Base-by-base conservation (phyloP, 75 land plant genomes). In the Pseudotsuga menziesii region DNA sequence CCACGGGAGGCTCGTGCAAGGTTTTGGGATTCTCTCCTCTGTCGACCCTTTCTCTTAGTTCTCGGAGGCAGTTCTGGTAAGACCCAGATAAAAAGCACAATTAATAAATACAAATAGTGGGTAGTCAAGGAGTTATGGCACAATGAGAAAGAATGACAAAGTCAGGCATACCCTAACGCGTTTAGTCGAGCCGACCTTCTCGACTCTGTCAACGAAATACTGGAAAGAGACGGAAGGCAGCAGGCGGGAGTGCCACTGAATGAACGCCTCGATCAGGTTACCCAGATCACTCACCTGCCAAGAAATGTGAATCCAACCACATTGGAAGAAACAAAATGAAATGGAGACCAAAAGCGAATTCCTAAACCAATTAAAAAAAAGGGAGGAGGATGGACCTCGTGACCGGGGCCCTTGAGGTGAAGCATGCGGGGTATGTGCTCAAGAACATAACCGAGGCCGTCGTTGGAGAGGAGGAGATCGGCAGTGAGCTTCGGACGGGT, bases 361-460 rank as follows among this genome's bases (percentile, higher is more conserved):
- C 1, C 13, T 0, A 57, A n/a, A 17, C 16, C 32, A 29, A 29
- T 29, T n/a, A 63, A 64, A 41, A 22, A 12, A 44, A 64, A 11
- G 19, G 52, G 5, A 32, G 52, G 9, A 39, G 80, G 14, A 35
- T 61, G 27, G 66, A 94, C 97, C 95, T 96, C 99, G 27, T 90
- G 93, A 4, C 99, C 99, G 1, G 87, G 94, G 35, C 99, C 99
- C 36, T 78, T 82, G 77, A 80, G 85, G 80, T 84, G 89, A 74
- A 96, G 84, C 67, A 80, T 77, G 64, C 83, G 82, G 16, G 99
- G 99, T n/a, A 96, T 85, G 62, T 96, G 85, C 79, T 93, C 92
- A 16, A 96, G 91, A 61, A 96, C 86, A 69, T 90, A 94, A 36
- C 99, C 99, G 3, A 96, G 83, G 36, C 99, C 99, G 36, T 89